Percentiles rank a stretch among this genome's conserved stretches.
Evolutionary conservation across 768 basidiomycete species (phyloP).

Genomic region (Dendrothele bispora): DNA sequence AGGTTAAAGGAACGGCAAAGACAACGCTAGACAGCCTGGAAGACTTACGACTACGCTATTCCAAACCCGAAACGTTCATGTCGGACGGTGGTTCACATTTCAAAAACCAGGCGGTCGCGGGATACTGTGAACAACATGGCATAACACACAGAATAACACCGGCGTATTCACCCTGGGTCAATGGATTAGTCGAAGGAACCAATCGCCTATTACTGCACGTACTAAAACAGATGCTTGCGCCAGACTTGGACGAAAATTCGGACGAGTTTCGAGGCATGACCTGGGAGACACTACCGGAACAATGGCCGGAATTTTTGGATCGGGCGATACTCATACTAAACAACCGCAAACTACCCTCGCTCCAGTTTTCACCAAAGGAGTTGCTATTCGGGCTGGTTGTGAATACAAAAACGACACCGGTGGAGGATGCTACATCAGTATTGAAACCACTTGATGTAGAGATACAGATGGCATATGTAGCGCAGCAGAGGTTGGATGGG

Average conservation of each 20-base stretch:
- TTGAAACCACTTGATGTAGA: not conserved
- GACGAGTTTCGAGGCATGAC: not conserved
- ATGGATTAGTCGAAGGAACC: slow-evolving; percentile 32
- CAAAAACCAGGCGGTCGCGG: not conserved
- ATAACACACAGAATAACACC: not conserved
- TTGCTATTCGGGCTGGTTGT: not conserved
- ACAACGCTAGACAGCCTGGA: not conserved
- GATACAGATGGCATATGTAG: not conserved
- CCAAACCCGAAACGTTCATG: slow-evolving; percentile 4
- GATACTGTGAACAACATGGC: not conserved
- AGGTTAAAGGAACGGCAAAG: slow-evolving; percentile 6
- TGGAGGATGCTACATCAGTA: not conserved
- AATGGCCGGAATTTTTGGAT: slow-evolving; percentile 1
- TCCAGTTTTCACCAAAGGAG: not conserved
- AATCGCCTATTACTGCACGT: slow-evolving; percentile 21
- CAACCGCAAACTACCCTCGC: not conserved
- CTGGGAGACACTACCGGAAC: not conserved
- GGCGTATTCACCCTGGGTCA: slow-evolving; percentile 43
- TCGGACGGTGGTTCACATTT: not conserved
- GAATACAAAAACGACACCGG: not conserved
- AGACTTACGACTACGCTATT: slow-evolving; percentile 22
- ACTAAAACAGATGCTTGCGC: not conserved
- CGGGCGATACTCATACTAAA: not conserved
- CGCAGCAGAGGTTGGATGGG: not conserved
- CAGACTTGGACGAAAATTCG: not conserved